These are phyloP conservation scores for Stereum hirsutum DNA, from an alignment of 1,284 basidiomycete genomes.

Conservation along the genomic window DNA sequence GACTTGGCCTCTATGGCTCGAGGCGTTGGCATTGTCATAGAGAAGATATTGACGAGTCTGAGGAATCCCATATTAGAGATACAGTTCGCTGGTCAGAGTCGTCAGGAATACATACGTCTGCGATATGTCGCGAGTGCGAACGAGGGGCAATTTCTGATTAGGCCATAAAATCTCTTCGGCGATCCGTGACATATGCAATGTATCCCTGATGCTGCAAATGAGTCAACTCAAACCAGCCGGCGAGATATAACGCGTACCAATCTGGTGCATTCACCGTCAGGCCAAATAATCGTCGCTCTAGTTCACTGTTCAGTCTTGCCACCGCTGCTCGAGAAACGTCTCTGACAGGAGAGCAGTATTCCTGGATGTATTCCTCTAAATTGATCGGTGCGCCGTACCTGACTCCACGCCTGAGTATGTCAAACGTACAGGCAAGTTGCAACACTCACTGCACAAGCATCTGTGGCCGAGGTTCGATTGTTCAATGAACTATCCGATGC, in stretches of 20 bases:
- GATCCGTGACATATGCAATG: slow-evolving; percentile 2
- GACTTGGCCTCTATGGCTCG: slow-evolving; percentile 17
- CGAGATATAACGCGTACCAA: too few relatives aligned
- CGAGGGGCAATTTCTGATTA: background rate
- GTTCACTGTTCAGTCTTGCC: slow-evolving; percentile 2
- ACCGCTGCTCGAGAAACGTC: slow-evolving; percentile 1
- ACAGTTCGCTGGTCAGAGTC: too few relatives aligned
- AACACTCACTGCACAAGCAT: slow-evolving; percentile 4
- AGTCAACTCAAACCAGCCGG: too few relatives aligned
- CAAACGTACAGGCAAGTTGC: background rate
- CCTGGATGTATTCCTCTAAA: background rate
- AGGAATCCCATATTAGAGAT: background rate
- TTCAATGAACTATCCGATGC: background rate
- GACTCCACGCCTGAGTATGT: background rate
- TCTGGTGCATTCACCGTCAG: slow-evolving; percentile 6
- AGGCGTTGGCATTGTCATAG: background rate
- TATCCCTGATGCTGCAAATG: too few relatives aligned
- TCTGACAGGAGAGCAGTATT: slow-evolving; percentile 1
- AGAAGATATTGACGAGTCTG: slow-evolving; percentile 7
- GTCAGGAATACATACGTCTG: background rate
- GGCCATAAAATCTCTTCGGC: slow-evolving; percentile 8
- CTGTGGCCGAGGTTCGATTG: background rate
- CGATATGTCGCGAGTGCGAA: slow-evolving; percentile 1
- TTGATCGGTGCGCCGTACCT: slow-evolving; percentile 9
- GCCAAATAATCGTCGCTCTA: slow-evolving; percentile 1